Base-by-base conservation (phyloP, 495 filamentous ascomycete genomes). In the Penicillium coffeae region DNA sequence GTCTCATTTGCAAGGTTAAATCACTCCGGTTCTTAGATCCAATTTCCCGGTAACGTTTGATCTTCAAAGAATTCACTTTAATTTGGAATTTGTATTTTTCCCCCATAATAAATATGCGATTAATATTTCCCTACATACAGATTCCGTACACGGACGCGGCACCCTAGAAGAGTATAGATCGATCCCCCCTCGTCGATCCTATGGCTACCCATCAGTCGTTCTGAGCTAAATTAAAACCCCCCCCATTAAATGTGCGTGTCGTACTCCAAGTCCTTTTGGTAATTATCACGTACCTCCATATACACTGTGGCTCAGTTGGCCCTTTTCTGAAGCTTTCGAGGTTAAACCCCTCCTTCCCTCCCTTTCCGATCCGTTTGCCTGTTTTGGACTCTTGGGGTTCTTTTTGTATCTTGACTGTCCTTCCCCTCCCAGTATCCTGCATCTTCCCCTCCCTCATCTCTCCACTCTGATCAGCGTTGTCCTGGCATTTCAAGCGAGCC, bases 121-220 rank as follows among this genome's bases (percentile, higher is more conserved):
- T n/a, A n/a, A n/a, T n/a, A n/a, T n/a, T n/a, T n/a, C n/a, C n/a
- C n/a, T n/a, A 1, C 6, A 44, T 44, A 19, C 20, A 21, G 15
- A 42, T 34, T 35, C 18, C 14, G 19, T 13, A n/a, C 25, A 19
- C 44, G 34, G 44, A 60, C 50, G 42, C 37, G 34, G 50, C 21
- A 46, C 35, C 55, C 55, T 40, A 56, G 49, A 59, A 54, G 34
- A 62, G 55, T 48, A 56, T 59, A 56, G 59, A 48, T 62, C 57
- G 47, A 60, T 50, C 49, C 57, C 55, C 50, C 50, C 50, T 50
- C 48, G 59, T 59, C 59, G 59, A 62, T 63, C 51, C 52, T 50
- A 55, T 58, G 46, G 49, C 39, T 47, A 35, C 25, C 5, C 25
- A 27, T 50, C 38, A 50, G 41, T 54, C 25, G 20, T 38, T 37